Evolutionary conservation across 139 green algal genomes (phyloP).

Genomic region (Closterium sp.): DNA sequence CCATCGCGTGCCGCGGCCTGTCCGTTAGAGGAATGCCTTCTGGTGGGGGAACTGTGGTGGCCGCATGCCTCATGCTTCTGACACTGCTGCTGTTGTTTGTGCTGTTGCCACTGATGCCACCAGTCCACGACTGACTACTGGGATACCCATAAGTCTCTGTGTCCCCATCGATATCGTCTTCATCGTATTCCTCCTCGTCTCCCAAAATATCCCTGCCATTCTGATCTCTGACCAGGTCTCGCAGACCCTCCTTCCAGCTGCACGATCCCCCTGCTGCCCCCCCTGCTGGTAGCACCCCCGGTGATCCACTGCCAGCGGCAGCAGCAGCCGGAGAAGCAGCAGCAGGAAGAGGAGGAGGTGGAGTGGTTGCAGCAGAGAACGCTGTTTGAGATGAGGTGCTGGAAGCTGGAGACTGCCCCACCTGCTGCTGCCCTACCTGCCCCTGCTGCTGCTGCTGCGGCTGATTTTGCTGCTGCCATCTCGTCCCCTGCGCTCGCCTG

Average conservation of each 20-base stretch:
- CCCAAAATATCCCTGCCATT: not conserved
- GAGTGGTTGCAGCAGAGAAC: not conserved
- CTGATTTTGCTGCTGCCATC: too few species aligned
- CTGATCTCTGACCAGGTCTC: not conserved
- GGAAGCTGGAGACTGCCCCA: not conserved
- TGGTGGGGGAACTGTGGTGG: not conserved
- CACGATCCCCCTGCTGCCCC: too few species aligned
- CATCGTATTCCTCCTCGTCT: not conserved
- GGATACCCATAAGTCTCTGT: not conserved
- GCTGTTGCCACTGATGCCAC: not conserved
- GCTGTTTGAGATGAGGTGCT: not conserved
- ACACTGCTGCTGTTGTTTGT: not conserved
- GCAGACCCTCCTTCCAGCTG: not conserved
- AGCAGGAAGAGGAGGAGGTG: not conserved
- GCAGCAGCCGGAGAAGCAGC: not conserved
- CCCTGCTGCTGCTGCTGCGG: too few species aligned
- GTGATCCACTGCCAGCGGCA: not conserved
- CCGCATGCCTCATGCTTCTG: not conserved
- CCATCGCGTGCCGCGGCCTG: conserved; percentile 15
- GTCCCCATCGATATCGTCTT: not conserved
- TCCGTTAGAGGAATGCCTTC: not conserved
- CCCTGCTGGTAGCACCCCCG: not conserved
- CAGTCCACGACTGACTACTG: not conserved
- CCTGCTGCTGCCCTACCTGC: not conserved
- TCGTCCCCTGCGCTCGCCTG: not conserved